Conservation (phyloP, 306 rosid genomes). For the Vigna nakashimae region DNA sequence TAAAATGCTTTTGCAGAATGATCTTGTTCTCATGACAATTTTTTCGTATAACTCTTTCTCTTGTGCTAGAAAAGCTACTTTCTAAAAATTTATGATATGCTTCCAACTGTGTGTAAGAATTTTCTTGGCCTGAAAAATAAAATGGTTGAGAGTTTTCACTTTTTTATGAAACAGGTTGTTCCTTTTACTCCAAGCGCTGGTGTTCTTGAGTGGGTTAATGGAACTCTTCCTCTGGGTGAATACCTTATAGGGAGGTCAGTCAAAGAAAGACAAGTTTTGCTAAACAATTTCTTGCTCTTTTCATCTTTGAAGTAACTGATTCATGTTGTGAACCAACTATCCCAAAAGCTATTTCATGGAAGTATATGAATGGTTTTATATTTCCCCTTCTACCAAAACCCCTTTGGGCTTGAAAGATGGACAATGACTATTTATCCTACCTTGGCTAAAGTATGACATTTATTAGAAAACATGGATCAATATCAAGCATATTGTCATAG, state of each 20-base stretch:
- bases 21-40: conserved; percentile 20
- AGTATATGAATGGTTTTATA: not conserved
- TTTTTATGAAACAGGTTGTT: conserved; percentile 68
- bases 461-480: not conserved
- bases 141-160: conserved; percentile 21
- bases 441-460: conserved; percentile 14
- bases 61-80: conserved; percentile 13
- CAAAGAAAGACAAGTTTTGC: conserved; percentile 29
- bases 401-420: conserved; percentile 8
- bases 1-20: conserved; percentile 28
- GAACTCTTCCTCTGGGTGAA: conserved; percentile 94
- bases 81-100: conserved; percentile 17
- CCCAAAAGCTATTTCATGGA: conserved; percentile 17
- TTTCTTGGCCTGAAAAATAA: not conserved
- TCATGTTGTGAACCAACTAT: conserved; percentile 10
- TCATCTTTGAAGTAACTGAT: conserved; percentile 33
- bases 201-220: conserved; percentile 98
- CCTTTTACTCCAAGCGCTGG: conserved; percentile 99
- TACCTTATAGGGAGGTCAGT: conserved; percentile 91
- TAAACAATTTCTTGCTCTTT: conserved; percentile 29
- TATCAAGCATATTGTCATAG: conserved; percentile 9
- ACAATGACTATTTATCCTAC: conserved; percentile 25
- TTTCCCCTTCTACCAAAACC: conserved; percentile 2
- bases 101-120: not conserved
- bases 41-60: conserved; percentile 8